A percentile compares a stretch with the other conserved stretches of the same genome.
Conservation (phyloP, 2,329 filamentous ascomycete species). For the Talaromyces marneffei region DNA sequence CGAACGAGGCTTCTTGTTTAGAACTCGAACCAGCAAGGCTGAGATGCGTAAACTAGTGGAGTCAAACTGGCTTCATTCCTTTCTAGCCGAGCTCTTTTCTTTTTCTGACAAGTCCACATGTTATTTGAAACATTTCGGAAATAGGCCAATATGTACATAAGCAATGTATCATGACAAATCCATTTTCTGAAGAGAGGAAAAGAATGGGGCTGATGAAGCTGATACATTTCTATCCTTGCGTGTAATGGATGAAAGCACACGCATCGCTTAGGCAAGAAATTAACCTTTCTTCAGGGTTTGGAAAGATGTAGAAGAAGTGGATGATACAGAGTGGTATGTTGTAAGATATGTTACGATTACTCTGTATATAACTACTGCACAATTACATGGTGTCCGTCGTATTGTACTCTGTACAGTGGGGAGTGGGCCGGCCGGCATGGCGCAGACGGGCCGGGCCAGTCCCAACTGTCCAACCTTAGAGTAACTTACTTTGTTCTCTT, state of each 20-base stretch:
- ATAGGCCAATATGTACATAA: background rate
- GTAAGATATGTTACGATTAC: background rate
- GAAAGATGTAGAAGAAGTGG: conserved; percentile 1
- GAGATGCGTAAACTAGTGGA: background rate
- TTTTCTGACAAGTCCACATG: background rate
- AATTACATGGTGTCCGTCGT: background rate
- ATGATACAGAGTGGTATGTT: background rate
- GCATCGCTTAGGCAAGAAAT: background rate
- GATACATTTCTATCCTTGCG: conserved; percentile 8
- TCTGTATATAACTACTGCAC: no score
- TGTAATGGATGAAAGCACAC: background rate
- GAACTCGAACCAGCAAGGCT: background rate
- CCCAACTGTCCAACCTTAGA: background rate
- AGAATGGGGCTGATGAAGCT: conserved; percentile 8
- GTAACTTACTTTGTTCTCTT: background rate
- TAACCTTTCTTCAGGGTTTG: conserved; percentile 1
- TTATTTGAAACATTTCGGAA: conserved; percentile 1
- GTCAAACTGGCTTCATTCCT: conserved; percentile 1
- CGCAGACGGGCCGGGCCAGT: conserved; percentile 11
- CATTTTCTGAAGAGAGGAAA: background rate
- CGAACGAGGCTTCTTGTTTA: background rate
- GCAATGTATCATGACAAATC: background rate
- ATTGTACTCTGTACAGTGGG: background rate
- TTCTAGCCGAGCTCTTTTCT: background rate
- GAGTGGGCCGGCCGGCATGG: conserved; percentile 11